Conservation (phyloP, 805 yeast genomes). For the Ogataea angusta region DNA sequence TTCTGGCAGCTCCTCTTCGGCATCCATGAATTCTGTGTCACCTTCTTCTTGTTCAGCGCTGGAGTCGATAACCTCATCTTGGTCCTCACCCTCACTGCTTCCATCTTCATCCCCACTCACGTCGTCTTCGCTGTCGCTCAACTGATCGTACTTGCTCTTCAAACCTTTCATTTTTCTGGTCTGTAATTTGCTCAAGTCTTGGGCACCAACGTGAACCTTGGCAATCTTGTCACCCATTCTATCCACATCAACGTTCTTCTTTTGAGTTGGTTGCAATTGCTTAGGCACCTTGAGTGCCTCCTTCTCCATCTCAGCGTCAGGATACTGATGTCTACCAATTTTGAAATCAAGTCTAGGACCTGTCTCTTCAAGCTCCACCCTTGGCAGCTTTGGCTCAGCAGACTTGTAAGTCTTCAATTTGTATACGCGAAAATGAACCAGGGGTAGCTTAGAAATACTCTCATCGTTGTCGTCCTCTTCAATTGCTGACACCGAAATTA, state of each 20-base stretch:
- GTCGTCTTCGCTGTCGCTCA: slow-evolving; percentile 48
- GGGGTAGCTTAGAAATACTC: slow-evolving; percentile 58
- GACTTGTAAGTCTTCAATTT: slow-evolving; percentile 75
- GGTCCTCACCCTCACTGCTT: slow-evolving; percentile 34
- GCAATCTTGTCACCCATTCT: slow-evolving; percentile 95
- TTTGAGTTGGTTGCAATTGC: slow-evolving; percentile 74
- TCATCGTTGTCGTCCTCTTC: slow-evolving; percentile 75
- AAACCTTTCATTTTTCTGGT: slow-evolving; percentile 99
- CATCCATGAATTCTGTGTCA: slow-evolving; percentile 25
- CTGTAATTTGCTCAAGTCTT: slow-evolving; percentile 85
- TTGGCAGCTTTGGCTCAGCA: slow-evolving; percentile 79
- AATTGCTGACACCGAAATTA: slow-evolving; percentile 75
- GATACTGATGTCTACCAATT: slow-evolving; percentile 79
- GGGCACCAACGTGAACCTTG: slow-evolving; percentile 92
- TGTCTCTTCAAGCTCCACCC: slow-evolving; percentile 90
- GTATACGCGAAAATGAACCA: slow-evolving; percentile 87
- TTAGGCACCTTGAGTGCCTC: slow-evolving; percentile 82
- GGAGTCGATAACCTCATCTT: slow-evolving; percentile 7
- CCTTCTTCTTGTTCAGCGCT: slow-evolving; percentile 17
- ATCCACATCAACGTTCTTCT: slow-evolving; percentile 88
- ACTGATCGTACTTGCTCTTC: slow-evolving; percentile 81
- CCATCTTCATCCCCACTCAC: slow-evolving; percentile 39
- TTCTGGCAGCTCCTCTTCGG: slow-evolving; percentile 24
- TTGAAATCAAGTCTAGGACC: slow-evolving; percentile 95
- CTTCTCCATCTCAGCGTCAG: slow-evolving; percentile 84